Evolutionary conservation across 352 stramenopile species (phyloP).

Genomic region (Pythium coloratum): DNA sequence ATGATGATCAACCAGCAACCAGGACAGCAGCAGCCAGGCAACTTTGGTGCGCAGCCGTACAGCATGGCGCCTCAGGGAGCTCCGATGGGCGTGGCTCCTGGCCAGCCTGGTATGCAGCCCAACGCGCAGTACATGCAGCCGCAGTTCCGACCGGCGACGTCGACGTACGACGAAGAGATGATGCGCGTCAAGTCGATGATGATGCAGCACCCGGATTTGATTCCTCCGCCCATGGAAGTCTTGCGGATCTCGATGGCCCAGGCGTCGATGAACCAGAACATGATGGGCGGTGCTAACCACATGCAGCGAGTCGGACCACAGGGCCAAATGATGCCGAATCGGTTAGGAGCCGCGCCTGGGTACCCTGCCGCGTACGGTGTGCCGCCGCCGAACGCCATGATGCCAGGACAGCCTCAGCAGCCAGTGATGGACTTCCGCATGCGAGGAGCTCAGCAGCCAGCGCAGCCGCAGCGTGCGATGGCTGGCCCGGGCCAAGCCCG

Average conservation of each 20-base stretch:
- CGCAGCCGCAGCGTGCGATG: constrained; percentile 41
- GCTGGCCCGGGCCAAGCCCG: constrained; percentile 35
- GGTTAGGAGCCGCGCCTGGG: constrained; percentile 37
- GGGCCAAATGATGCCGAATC: constrained; percentile 59
- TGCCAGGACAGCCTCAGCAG: constrained; percentile 41
- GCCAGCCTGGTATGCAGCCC: constrained; percentile 31
- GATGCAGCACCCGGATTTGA: constrained; percentile 86
- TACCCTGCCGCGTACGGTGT: constrained; percentile 58
- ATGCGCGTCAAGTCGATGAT: constrained; percentile 88
- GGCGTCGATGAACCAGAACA: constrained; percentile 52
- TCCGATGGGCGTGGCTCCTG: constrained; percentile 31
- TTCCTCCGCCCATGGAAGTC: constrained; percentile 85
- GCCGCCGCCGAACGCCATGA: constrained; percentile 63
- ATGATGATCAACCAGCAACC: constrained; percentile 73
- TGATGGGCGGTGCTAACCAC: constrained; percentile 68
- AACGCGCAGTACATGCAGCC: constrained; percentile 69
- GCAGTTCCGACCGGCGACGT: constrained; percentile 58
- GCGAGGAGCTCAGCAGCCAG: constrained; percentile 37
- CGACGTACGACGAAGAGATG: constrained; percentile 86
- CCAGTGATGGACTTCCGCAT: constrained; percentile 43
- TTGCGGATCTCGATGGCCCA: constrained; percentile 85
- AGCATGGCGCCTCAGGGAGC: constrained; percentile 40
- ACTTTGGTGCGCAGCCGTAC: constrained; percentile 49
- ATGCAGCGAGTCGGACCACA: constrained; percentile 53
- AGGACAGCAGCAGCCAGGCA: constrained; percentile 37